These are phyloP conservation scores for Saturnispora ahearnii DNA, from an alignment of 805 yeast species.

Conservation along the genomic window DNA sequence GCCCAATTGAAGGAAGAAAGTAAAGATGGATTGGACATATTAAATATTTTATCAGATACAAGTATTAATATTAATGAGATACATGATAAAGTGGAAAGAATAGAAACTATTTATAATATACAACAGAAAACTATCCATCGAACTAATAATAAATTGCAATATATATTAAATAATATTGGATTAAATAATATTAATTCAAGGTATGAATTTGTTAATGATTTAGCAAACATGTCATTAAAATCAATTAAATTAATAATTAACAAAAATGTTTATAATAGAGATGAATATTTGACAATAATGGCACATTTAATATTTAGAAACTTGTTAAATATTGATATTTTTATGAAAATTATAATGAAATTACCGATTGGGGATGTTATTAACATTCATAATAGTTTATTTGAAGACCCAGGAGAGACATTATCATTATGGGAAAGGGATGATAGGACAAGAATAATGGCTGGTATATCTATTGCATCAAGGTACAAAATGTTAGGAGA, in stretches of 20 bases:
- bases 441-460: constrained; percentile 11
- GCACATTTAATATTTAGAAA: constrained; percentile 17
- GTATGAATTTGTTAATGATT: constrained; percentile 1
- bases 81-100: constrained; percentile 4
- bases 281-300: constrained; percentile 15
- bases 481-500: constrained; percentile 18
- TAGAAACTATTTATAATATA: not conserved
- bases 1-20: not conserved
- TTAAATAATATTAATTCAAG: not conserved
- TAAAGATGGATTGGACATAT: not conserved
- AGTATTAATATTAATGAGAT: not conserved
- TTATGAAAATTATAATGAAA: constrained; percentile 16
- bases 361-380: constrained; percentile 14
- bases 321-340: constrained; percentile 10
- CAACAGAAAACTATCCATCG: not conserved
- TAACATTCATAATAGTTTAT: constrained; percentile 9
- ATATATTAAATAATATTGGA: constrained; percentile 6
- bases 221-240: not conserved
- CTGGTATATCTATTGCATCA: constrained; percentile 18
- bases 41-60: constrained; percentile 3
- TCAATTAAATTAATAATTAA: not conserved
- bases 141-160: not conserved
- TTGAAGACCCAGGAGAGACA: constrained; percentile 8
- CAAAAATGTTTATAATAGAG: constrained; percentile 6
- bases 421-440: constrained; percentile 7